Conservation (phyloP, 495 filamentous ascomycete genomes). For the Talaromyces liani region DNA sequence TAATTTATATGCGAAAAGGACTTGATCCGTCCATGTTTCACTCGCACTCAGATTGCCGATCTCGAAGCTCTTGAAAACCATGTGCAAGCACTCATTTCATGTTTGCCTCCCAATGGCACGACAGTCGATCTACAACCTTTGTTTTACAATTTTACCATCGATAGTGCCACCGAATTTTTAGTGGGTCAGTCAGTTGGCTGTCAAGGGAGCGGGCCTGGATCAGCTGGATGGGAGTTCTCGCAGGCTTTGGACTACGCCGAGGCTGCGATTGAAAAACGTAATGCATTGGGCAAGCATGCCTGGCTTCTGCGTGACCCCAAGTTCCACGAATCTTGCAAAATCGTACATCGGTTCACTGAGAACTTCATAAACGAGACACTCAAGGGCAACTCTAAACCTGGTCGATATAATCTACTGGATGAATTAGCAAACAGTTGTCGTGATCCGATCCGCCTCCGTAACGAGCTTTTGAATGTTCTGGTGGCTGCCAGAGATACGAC, state of each 20-base stretch:
- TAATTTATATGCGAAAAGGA: slow-evolving; percentile 41
- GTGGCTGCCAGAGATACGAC: slow-evolving; percentile 57
- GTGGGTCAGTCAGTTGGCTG: slow-evolving; percentile 31
- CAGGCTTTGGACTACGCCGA: slow-evolving; percentile 26
- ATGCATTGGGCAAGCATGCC: slow-evolving; percentile 23
- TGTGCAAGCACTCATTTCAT: slow-evolving; percentile 40
- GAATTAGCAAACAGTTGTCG: slow-evolving; percentile 56
- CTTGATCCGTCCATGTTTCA: slow-evolving; percentile 58
- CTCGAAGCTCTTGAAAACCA: slow-evolving; percentile 54
- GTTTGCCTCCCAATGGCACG: slow-evolving; percentile 40
- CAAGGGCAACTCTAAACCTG: slow-evolving; percentile 10
- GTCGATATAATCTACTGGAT: slow-evolving; percentile 60
- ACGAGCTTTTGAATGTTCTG: slow-evolving; percentile 46
- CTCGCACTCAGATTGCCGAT: slow-evolving; percentile 51
- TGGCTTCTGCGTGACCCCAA: slow-evolving; percentile 24
- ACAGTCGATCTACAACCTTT: slow-evolving; percentile 28
- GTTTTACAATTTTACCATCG: slow-evolving; percentile 47
- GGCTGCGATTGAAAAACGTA: slow-evolving; percentile 33
- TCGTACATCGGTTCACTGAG: slow-evolving; percentile 32
- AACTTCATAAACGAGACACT: slow-evolving; percentile 1
- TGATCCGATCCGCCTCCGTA: slow-evolving; percentile 48
- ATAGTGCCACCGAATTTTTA: slow-evolving; percentile 52
- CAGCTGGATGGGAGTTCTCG: slow-evolving; percentile 16
- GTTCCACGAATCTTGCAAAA: slow-evolving; percentile 29
- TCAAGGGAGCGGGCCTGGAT: slow-evolving; percentile 16